Conservation (phyloP, 2,329 filamentous ascomycete genomes). For the Microsporum canis region DNA sequence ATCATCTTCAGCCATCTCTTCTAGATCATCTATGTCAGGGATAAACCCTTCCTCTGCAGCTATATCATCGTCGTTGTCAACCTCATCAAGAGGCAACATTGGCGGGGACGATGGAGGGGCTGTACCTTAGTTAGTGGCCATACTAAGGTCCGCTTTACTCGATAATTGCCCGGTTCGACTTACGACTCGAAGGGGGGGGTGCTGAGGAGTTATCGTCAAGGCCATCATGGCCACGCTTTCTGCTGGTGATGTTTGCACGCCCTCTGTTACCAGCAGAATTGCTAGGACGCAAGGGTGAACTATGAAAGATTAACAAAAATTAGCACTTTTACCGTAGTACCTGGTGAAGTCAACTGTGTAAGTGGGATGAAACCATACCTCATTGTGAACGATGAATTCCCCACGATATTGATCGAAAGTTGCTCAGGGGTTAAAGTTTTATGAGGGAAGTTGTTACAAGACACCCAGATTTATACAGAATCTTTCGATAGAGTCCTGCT, state of each 20-base stretch:
- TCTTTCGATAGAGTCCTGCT: too few relatives aligned
- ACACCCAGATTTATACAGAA: too few relatives aligned
- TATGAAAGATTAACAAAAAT: constrained; percentile 26
- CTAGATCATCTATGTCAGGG: constrained; percentile 54
- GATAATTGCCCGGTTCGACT: constrained; percentile 24
- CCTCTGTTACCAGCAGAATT: constrained; percentile 78
- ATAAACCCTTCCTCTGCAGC: constrained; percentile 49
- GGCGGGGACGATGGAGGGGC: constrained; percentile 51
- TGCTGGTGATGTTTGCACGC: constrained; percentile 39
- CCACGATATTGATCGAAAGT: not conserved
- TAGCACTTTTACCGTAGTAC: not conserved
- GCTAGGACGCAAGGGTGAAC: constrained; percentile 71
- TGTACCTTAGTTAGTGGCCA: constrained; percentile 10
- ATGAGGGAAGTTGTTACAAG: too few relatives aligned
- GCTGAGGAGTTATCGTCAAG: constrained; percentile 52
- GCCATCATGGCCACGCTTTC: constrained; percentile 52
- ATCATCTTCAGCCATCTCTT: constrained; percentile 58
- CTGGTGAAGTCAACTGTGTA: not conserved
- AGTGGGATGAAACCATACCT: constrained; percentile 2
- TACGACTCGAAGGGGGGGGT: constrained; percentile 52
- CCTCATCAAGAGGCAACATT: constrained; percentile 41
- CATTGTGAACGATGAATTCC: not conserved
- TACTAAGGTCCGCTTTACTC: constrained; percentile 11
- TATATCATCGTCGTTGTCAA: constrained; percentile 33
- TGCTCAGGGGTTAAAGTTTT: not conserved